Conservation (phyloP, 2,329 filamentous ascomycete genomes). For the Juglanconis sp. region DNA sequence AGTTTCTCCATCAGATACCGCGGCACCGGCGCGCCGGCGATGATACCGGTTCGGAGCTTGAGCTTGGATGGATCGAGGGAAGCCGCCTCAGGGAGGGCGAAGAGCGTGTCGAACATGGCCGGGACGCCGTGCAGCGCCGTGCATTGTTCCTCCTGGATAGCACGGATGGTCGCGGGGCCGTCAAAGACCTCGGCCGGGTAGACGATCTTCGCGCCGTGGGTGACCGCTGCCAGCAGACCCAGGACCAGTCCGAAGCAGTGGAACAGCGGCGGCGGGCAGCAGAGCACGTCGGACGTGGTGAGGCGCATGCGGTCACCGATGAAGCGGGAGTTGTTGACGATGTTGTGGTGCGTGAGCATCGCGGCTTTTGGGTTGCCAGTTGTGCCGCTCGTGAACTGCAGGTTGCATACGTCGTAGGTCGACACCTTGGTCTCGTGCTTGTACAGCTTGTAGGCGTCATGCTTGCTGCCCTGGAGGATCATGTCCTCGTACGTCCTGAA, state of each 20-base stretch:
- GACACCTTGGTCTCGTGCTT: conserved; percentile 53
- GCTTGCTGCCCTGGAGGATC: conserved; percentile 46
- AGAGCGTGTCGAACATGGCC: conserved; percentile 74
- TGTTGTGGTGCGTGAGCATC: conserved; percentile 68
- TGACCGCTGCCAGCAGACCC: conserved; percentile 68
- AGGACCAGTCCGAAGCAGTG: conserved; percentile 83
- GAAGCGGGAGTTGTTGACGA: conserved; percentile 66
- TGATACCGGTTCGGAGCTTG: conserved; percentile 69
- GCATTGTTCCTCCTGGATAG: conserved; percentile 64
- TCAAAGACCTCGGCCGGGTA: conserved; percentile 76
- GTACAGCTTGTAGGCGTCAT: conserved; percentile 49
- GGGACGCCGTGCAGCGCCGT: conserved; percentile 80
- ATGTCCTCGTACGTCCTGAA: conserved; percentile 61
- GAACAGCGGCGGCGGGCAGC: conserved; percentile 80
- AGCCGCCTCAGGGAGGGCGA: conserved; percentile 41
- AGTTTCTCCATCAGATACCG: conserved; percentile 71
- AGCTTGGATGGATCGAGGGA: conserved; percentile 39
- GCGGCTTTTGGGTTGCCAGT: conserved; percentile 71
- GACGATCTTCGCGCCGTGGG: conserved; percentile 72
- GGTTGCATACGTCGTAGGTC: conserved; percentile 66
- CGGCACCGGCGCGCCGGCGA: conserved; percentile 75
- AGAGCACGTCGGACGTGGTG: conserved; percentile 63
- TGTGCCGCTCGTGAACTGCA: conserved; percentile 75
- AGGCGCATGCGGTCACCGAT: conserved; percentile 73
- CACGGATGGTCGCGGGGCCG: conserved; percentile 60